These are phyloP conservation scores for Neolentinus lepideus DNA, from an alignment of 1,284 basidiomycete species.

Conservation along the genomic window DNA sequence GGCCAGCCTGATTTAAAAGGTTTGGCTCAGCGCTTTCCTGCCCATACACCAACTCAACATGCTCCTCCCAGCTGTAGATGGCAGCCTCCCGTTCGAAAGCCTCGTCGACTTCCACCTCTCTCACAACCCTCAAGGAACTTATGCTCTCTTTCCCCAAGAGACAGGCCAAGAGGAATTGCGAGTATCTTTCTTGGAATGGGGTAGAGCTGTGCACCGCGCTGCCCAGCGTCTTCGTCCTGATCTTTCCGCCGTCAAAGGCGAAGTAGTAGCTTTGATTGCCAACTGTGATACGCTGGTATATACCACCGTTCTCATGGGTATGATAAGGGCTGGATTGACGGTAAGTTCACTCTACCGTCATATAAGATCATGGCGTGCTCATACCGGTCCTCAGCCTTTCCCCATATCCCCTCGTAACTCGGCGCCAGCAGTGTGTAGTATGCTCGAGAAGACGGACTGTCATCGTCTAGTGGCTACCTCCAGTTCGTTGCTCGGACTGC, in stretches of 20 bases:
- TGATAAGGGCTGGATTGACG: conserved; percentile 23
- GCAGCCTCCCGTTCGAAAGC: neutral
- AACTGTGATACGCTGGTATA: conserved; percentile 24
- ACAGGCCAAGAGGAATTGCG: neutral
- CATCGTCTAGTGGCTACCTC: conserved; percentile 11
- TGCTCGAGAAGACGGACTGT: conserved; percentile 4
- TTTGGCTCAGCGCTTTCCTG: neutral
- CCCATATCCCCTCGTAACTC: conserved; percentile 8
- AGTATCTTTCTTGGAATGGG: conserved; percentile 15
- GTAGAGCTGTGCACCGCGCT: conserved; percentile 22
- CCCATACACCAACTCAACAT: neutral
- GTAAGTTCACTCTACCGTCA: conserved; percentile 8
- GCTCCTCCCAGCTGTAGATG: neutral
- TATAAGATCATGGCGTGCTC: neutral
- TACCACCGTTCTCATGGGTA: conserved; percentile 21
- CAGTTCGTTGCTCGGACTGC: conserved; percentile 6
- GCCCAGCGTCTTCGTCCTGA: conserved; percentile 18
- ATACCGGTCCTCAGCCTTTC: conserved; percentile 20
- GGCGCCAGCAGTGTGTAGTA: neutral
- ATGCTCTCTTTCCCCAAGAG: neutral
- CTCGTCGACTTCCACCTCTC: neutral
- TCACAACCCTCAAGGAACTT: neutral
- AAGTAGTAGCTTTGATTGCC: conserved; percentile 22
- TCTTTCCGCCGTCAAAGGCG: conserved; percentile 8
- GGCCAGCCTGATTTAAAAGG: neutral